Base-by-base conservation (phyloP, 768 basidiomycete genomes). In the Lactarius psammicola region DNA sequence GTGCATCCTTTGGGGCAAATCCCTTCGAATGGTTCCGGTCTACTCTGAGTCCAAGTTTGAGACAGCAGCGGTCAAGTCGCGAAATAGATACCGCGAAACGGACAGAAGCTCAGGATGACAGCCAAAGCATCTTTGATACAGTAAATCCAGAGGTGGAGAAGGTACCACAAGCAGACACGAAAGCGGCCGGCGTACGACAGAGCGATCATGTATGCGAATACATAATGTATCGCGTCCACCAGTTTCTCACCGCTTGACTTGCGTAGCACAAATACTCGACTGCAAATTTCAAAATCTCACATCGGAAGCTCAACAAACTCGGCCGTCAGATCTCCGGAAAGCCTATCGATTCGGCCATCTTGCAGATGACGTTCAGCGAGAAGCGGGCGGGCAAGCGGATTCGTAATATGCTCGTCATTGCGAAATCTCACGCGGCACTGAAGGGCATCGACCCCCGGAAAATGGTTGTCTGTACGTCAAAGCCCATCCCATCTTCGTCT, bases 351-450 rank as follows among this genome's bases (percentile, higher is more conserved):
- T 86, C 89, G 70, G 96, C 96, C 40, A 96, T 99, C 74, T 80
- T 98, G 64, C 96, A 99, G 72, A 95, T 98, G 92, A 85, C 90
- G 74, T 98, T 97, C 76, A 93, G 90, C 68, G 90, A 95, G 76
- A 99, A 99, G 78, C 84, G 93, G 28, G 93, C 90, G 17, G 88
- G 92, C 69, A 82, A 80, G 56, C 87, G 93, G 66, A 86, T 99
- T 65, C 88, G 93, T 83, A 91, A 88, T 70, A 94, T 94, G 85
- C 82, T 98, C 54, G 86, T 85, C 15, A 85, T 90, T 1, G 95
- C 94, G 2, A 89, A 91, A 73, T 86, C 94, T 73, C 90, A 95
- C 71, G 96, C 95, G 0, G 78, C 78, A 33, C 81, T 89, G 72
- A 94, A 95, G 78, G 85, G 84, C 34, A 78, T 98, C 73, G 79